A percentile compares a stretch with the other conserved stretches of the same genome.
Conservation (phyloP, 2,329 filamentous ascomycete species). For the Verticillium klebahnii region DNA sequence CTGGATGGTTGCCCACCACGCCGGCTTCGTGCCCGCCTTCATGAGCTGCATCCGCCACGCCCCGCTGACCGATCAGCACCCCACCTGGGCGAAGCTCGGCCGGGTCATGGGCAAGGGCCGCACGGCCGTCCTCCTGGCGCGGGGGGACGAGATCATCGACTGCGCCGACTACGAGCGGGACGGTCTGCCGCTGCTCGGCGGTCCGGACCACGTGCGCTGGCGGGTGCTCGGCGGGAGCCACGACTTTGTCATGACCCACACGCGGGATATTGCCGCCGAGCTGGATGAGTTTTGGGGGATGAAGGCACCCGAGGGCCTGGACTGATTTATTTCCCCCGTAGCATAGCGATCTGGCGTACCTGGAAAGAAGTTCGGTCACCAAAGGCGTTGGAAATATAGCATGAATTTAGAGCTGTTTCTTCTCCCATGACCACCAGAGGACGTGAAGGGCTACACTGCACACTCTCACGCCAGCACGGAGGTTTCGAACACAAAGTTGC, state of each 20-base stretch:
- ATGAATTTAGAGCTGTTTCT: too few species aligned
- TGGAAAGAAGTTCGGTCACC: not conserved
- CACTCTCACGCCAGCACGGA: too few species aligned
- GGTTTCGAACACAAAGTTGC: too few species aligned
- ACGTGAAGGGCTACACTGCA: too few species aligned
- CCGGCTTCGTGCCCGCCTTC: conserved; percentile 56
- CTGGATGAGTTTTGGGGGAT: conserved; percentile 44
- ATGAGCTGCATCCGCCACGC: conserved; percentile 52
- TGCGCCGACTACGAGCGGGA: conserved; percentile 43
- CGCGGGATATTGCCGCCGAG: conserved; percentile 35
- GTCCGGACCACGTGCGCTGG: conserved; percentile 44
- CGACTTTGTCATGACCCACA: conserved; percentile 59
- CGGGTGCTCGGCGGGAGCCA: conserved; percentile 49
- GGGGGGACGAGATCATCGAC: conserved; percentile 48
- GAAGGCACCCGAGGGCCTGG: not conserved
- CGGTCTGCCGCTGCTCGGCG: conserved; percentile 46
- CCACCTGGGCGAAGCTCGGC: conserved; percentile 43
- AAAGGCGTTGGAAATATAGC: not conserved
- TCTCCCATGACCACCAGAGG: too few species aligned
- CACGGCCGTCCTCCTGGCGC: conserved; percentile 48
- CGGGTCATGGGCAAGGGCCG: conserved; percentile 33
- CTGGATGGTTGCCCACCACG: conserved; percentile 54
- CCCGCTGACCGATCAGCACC: conserved; percentile 48
- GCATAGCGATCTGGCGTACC: not conserved
- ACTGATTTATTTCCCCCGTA: not conserved